Conservation (phyloP, 345 rosid species). For the Orychophragmus violaceus region DNA sequence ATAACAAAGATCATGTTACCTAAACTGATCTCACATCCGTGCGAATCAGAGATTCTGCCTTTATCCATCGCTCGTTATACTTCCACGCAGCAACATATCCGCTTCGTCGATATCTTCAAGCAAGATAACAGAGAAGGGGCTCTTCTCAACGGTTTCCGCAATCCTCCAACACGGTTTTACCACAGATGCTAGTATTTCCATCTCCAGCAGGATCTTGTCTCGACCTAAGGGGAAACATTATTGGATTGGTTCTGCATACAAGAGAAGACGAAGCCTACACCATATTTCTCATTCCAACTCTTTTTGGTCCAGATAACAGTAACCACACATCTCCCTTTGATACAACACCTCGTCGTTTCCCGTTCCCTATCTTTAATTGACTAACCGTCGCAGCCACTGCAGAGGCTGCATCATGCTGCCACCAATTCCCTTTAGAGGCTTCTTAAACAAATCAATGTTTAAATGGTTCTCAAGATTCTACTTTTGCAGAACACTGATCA, state of each 20-base stretch:
- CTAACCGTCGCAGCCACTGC: constrained; percentile 70
- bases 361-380: constrained; percentile 65
- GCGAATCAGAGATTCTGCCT: too few species aligned
- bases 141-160: constrained; percentile 78
- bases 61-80: constrained; percentile 80
- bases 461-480: too few species aligned
- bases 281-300: constrained; percentile 86
- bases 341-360: constrained; percentile 47
- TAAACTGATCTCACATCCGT: too few species aligned
- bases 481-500: constrained; percentile 43
- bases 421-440: constrained; percentile 83
- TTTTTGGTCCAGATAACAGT: constrained; percentile 73
- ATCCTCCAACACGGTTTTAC: constrained; percentile 85
- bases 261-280: constrained; percentile 69
- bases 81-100: constrained; percentile 59
- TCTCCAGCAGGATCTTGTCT: constrained; percentile 42
- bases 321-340: constrained; percentile 85
- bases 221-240: constrained; percentile 55
- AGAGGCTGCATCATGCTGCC: constrained; percentile 92
- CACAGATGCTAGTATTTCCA: too few species aligned
- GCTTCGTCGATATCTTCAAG: constrained; percentile 91
- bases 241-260: constrained; percentile 45
- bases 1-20: too few species aligned
- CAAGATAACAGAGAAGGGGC: constrained; percentile 75
- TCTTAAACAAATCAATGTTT: constrained; percentile 69